A percentile compares a stretch with the other conserved stretches of the same genome.
phyloP scores from a whole-genome alignment of 257 asterid species.

The Penstemon newberryi region DNA sequence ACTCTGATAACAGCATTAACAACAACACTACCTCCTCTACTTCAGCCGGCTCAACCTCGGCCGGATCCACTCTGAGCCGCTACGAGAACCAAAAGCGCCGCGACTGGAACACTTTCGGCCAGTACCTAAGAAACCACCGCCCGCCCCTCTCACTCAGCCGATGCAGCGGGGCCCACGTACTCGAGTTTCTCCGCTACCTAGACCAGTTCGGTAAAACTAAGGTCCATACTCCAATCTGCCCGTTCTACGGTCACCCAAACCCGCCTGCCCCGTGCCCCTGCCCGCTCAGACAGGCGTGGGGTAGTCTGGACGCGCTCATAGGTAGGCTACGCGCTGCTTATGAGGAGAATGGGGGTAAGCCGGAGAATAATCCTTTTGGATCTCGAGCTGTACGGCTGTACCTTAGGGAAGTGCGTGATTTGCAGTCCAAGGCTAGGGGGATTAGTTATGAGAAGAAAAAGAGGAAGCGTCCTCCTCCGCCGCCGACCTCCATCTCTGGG shows the following conservation, averaged over 20 bases:
- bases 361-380: slow-evolving; percentile 86
- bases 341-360: slow-evolving; percentile 91
- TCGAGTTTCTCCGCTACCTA: slow-evolving; percentile 85
- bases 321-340: slow-evolving; percentile 88
- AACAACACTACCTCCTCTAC: slow-evolving; percentile 21
- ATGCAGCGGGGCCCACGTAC: slow-evolving; percentile 95
- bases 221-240: slow-evolving; percentile 80
- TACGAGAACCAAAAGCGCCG: slow-evolving; percentile 94
- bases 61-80: slow-evolving; percentile 56
- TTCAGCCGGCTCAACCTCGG: slow-evolving; percentile 32
- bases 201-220: slow-evolving; percentile 93
- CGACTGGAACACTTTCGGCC: slow-evolving; percentile 92
- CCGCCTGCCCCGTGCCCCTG: slow-evolving; percentile 98
- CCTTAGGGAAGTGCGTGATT: slow-evolving; percentile 82
- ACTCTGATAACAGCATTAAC: slow-evolving; percentile 43
- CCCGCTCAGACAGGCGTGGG: slow-evolving; percentile 96
- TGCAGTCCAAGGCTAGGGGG: slow-evolving; percentile 91
- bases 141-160: slow-evolving; percentile 88
- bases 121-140: slow-evolving; percentile 83
- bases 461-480: slow-evolving; percentile 59
- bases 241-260: slow-evolving; percentile 86
- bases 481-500: slow-evolving; percentile 27
- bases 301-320: slow-evolving; percentile 88
- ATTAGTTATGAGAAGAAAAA: slow-evolving; percentile 95
- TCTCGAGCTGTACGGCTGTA: slow-evolving; percentile 86